A percentile compares a stretch with the other conserved stretches of the same genome.
These are phyloP conservation scores for Backusella mclennaniae DNA, from an alignment of 192 early-diverging fungal species.

Conservation along the genomic window DNA sequence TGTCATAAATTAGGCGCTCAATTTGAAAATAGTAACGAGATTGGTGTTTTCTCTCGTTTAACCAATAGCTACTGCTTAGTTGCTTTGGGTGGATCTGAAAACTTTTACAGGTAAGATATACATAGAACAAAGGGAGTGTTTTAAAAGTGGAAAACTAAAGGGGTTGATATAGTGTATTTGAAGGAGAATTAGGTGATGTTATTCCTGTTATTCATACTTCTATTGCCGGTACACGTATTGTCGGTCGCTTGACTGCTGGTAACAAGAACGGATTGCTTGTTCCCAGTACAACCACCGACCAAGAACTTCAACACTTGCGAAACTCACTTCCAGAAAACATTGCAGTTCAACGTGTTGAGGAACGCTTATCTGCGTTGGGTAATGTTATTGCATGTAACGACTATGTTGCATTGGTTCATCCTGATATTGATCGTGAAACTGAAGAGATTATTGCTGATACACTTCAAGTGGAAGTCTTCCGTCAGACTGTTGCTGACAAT, in stretches of 20 bases:
- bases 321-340: slow-evolving; percentile 94
- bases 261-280: slow-evolving; percentile 95
- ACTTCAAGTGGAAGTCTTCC: slow-evolving; percentile 97
- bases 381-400: slow-evolving; percentile 99
- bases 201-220: slow-evolving; percentile 96
- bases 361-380: slow-evolving; percentile 94
- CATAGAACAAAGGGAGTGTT: neutral
- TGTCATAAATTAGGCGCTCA: slow-evolving; percentile 61
- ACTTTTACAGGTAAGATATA: slow-evolving; percentile 89
- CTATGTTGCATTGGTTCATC: slow-evolving; percentile 97
- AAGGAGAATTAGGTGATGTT: slow-evolving; percentile 92
- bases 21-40: slow-evolving; percentile 99
- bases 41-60: slow-evolving; percentile 96
- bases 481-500: slow-evolving; percentile 97
- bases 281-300: slow-evolving; percentile 94
- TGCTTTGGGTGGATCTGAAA: slow-evolving; percentile 96
- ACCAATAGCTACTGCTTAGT: slow-evolving; percentile 99
- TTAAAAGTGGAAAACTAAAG: neutral
- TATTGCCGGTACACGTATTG: slow-evolving; percentile 95
- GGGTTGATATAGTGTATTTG: slow-evolving; percentile 73
- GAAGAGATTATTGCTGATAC: slow-evolving; percentile 99
- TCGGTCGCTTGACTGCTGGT: slow-evolving; percentile 91
- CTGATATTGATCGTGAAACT: slow-evolving; percentile 97
- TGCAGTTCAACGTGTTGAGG: slow-evolving; percentile 96
- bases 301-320: slow-evolving; percentile 95